phyloP scores from a whole-genome alignment of 345 rosid species.

The Populus alba region DNA sequence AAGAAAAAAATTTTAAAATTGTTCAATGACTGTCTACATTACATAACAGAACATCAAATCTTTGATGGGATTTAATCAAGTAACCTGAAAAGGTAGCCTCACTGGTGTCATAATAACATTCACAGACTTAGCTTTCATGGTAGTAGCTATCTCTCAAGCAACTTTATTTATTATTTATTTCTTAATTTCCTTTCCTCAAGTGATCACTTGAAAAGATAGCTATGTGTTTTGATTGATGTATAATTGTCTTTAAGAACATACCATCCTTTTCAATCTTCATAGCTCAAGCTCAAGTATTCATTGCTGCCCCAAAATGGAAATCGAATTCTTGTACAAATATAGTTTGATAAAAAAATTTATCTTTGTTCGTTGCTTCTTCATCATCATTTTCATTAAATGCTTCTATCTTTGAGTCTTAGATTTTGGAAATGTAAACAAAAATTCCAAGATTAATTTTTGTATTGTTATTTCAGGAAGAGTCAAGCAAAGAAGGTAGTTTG shows the following conservation, averaged over 20 bases:
- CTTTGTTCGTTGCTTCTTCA: not conserved
- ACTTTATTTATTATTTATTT: not conserved
- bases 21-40: not conserved
- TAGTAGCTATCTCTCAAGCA: slow-evolving; percentile 3
- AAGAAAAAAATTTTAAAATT: not conserved
- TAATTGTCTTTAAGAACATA: not conserved
- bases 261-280: slow-evolving; percentile 17
- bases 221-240: not conserved
- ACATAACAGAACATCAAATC: not conserved
- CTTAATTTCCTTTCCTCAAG: not conserved
- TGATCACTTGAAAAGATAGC: slow-evolving; percentile 6
- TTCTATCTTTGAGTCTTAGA: not conserved
- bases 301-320: not conserved
- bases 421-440: not conserved
- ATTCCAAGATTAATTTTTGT: not conserved
- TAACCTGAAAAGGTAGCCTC: slow-evolving; percentile 7
- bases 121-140: slow-evolving; percentile 35
- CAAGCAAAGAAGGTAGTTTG: slow-evolving; percentile 38
- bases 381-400: not conserved
- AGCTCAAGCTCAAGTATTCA: not conserved
- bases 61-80: slow-evolving; percentile 17
- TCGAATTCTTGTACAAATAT: not conserved
- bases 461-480: slow-evolving; percentile 17
- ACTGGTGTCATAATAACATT: slow-evolving; percentile 21
- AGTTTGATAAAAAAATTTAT: not conserved